phyloP scores from a whole-genome alignment of 1,139 yeast genomes.

The Arxiozyma slooffiae region DNA sequence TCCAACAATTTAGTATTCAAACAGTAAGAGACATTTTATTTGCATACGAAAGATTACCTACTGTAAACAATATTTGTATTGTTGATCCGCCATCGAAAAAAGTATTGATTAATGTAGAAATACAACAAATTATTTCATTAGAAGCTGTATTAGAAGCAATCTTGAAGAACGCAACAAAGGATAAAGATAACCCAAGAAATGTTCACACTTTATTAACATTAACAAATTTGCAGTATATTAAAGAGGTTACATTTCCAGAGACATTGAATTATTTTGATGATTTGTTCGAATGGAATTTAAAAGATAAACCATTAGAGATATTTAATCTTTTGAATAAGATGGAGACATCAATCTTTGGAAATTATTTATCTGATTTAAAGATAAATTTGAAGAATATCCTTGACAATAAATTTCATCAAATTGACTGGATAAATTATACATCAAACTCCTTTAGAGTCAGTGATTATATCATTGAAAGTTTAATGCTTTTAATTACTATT shows the following conservation, averaged over 20 bases:
- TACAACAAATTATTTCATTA: conserved; percentile 43
- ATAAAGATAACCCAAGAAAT: conserved; percentile 32
- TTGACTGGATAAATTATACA: conserved; percentile 37
- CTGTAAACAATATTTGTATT: conserved; percentile 32
- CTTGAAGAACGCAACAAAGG: conserved; percentile 37
- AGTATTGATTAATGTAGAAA: conserved; percentile 37
- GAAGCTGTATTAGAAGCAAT: conserved; percentile 42
- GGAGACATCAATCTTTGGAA: conserved; percentile 44
- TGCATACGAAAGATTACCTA: conserved; percentile 32
- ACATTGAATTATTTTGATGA: conserved; percentile 40
- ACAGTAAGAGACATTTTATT: conserved; percentile 31
- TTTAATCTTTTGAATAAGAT: conserved; percentile 39
- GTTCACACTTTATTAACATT: conserved; percentile 37
- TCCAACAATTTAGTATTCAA: conserved; percentile 35
- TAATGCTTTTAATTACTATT: conserved; percentile 43
- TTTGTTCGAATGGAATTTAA: conserved; percentile 37
- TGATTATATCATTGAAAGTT: conserved; percentile 41
- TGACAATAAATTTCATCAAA: conserved; percentile 38
- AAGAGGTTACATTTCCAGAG: conserved; percentile 38
- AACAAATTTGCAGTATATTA: conserved; percentile 43
- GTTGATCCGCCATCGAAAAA: conserved; percentile 38
- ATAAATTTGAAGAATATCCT: conserved; percentile 40
- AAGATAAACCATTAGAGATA: conserved; percentile 35
- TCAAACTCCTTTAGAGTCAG: conserved; percentile 36
- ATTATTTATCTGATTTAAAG: conserved; percentile 43